Evolutionary conservation across 441 rosid genomes (phyloP).

Genomic region (Populus hybrid): DNA sequence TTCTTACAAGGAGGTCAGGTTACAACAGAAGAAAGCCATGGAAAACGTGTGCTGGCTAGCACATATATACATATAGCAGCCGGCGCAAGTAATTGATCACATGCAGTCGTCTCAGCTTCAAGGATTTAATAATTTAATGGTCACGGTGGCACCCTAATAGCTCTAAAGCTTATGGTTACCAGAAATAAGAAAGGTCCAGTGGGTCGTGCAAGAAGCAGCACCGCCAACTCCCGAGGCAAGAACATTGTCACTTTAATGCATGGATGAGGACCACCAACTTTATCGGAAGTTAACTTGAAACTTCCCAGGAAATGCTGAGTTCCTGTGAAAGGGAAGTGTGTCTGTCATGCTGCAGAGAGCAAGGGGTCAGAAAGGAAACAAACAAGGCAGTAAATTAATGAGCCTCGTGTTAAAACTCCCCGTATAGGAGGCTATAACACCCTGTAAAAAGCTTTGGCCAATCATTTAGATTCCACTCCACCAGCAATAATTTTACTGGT

Average conservation of each 20-base stretch:
- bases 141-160: not conserved
- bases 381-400: not conserved
- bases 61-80: too few species aligned
- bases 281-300: not conserved
- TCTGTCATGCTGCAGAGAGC: not conserved
- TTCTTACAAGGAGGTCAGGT: not conserved
- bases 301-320: not conserved
- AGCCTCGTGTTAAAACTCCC: not conserved
- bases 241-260: not conserved
- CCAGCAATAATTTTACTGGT: not conserved
- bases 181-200: not conserved
- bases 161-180: not conserved
- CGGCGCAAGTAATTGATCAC: too few species aligned
- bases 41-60: too few species aligned
- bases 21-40: too few species aligned
- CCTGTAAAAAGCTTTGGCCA: not conserved
- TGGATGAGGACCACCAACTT: not conserved
- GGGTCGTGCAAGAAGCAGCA: not conserved
- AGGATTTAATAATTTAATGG: not conserved
- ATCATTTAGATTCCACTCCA: not conserved
- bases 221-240: not conserved
- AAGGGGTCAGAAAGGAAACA: not conserved
- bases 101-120: not conserved
- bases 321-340: not conserved
- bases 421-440: not conserved